Evolutionary conservation across 768 basidiomycete species (phyloP), one percentile per base, ranked within the genome.

Genomic region (Dacryopinax spathularia): DNA sequence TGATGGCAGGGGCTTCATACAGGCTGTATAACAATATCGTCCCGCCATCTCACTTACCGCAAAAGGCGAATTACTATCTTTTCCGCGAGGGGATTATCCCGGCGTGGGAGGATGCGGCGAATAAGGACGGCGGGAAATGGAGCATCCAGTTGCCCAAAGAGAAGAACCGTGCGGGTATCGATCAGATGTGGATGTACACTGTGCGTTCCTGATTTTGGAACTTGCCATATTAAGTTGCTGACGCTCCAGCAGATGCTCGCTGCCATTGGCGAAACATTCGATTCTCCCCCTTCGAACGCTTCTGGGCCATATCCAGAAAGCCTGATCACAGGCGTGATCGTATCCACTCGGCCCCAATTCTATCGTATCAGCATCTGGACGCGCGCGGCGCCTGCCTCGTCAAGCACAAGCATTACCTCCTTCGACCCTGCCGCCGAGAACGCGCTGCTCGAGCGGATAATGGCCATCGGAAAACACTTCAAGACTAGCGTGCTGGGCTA

Each of bases 301-400:
- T 70, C 75, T 48, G 81, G 78, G 67, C 78, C 80, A 67, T 84
- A 86, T 35, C 77, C 91, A 68, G 86, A 88, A 68, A 72, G 76
- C 65, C 68, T 81, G 60, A 77, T 82, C 61, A 97, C 94, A 0
- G 93, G 93, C 60, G 93, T 96, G 61, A 98, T 99, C 69, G 87
- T 97, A 48, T 94, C 91, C 3, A 86, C 90, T 43, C 87, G 96
- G 68, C 92, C 91, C 64, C 86, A 88, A 75, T 98, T 98, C 75
- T 99, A 92, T 78, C 88, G 96, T 39, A 75, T 99, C 69, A 93
- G 91, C 67, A 95, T 99, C 79, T 99, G 96, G 96, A 99, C 96
- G 60, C 84, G 95, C 37, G 76, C 84, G 34, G 89, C 95, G 3
- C 88, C 91, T 34, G 70, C 68, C 25, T 44, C 66, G 44, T 63